Base-by-base conservation (phyloP, 2,329 filamentous ascomycete species). In the Coniella vitis region DNA sequence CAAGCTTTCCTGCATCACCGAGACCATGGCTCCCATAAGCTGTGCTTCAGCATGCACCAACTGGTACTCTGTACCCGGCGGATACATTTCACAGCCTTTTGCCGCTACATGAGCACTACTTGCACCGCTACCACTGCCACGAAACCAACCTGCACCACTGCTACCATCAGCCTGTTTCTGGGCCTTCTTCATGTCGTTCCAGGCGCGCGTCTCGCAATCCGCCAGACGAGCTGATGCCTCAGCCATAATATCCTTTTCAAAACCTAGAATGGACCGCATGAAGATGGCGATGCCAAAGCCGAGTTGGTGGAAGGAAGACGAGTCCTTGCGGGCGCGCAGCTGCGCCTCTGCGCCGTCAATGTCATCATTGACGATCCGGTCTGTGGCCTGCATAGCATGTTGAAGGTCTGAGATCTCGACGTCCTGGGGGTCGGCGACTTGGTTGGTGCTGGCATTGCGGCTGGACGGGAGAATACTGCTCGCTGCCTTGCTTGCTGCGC, bases 221-320 rank as follows among this genome's bases (percentile, higher is more conserved):
- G 75, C 76, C 21, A 98, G 74, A 42, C 81, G 77, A 21, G 81
- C 76, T 13, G 81, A 80, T 19, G 93, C 89, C 70, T 94, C 83
- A 49, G 81, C 81, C 85, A 97, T 93, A 56, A 94, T 76, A 3
- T 93, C 83, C 65, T 94, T 90, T 67, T 97, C 93, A 59, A 95
- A 93, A 2, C 90, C 90, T 1, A 97, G 71, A 2, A 93, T 84
- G 16, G 90, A 90, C 57, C 83, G 78, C 66, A 97, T 83, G 63
- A 97, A 97, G 38, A 81, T 81, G 17, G 90, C 83, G 31, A 95
- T 83, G 45, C 88, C 86, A 56, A 84, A 75, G 25, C 90, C 90
- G 31, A 97, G 75, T 70, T 86, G 73, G 67, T 98, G 93, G 62
- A 94, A 97, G n/a, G 87, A 80, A 5, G 90, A 95, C 57, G 78